phyloP scores from a whole-genome alignment of 2,329 filamentous ascomycete genomes.

The Sporothrix sp. region DNA sequence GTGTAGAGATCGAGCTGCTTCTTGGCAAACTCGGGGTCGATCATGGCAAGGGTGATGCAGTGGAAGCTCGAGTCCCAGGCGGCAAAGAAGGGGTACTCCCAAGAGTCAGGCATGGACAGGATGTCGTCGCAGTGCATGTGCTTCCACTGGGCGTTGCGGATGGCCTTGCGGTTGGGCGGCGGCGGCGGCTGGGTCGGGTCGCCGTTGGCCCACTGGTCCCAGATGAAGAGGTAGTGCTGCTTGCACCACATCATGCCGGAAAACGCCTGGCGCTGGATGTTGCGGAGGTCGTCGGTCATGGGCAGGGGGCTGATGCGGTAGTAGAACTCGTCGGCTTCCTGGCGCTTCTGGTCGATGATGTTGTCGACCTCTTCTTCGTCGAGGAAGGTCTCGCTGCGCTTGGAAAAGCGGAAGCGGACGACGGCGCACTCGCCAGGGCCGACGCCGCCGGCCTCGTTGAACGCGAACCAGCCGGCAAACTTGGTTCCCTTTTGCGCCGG shows the following conservation, averaged over 20 bases:
- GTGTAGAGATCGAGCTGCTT: constrained; percentile 95
- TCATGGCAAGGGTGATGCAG: constrained; percentile 92
- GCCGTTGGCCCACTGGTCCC: constrained; percentile 96
- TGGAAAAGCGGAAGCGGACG: constrained; percentile 81
- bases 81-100: constrained; percentile 97
- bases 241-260: constrained; percentile 99
- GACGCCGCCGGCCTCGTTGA: constrained; percentile 82
- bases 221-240: constrained; percentile 92
- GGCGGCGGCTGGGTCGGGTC: constrained; percentile 83
- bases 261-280: constrained; percentile 89
- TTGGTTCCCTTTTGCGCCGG: constrained; percentile 76
- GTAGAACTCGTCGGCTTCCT: constrained; percentile 96
- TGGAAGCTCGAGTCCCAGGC: constrained; percentile 98
- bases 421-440: constrained; percentile 88
- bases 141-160: constrained; percentile 86
- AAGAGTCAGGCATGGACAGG: constrained; percentile 94
- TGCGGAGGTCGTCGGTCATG: constrained; percentile 86
- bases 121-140: constrained; percentile 94
- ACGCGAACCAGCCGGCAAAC: constrained; percentile 81
- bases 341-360: constrained; percentile 70
- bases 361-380: constrained; percentile 92
- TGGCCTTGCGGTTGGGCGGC: constrained; percentile 64
- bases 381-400: constrained; percentile 63
- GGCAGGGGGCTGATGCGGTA: constrained; percentile 85
- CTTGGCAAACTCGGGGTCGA: constrained; percentile 95